Evolutionary conservation across 805 yeast genomes (phyloP).

Genomic region (Zygosaccharomyces siamensis): DNA sequence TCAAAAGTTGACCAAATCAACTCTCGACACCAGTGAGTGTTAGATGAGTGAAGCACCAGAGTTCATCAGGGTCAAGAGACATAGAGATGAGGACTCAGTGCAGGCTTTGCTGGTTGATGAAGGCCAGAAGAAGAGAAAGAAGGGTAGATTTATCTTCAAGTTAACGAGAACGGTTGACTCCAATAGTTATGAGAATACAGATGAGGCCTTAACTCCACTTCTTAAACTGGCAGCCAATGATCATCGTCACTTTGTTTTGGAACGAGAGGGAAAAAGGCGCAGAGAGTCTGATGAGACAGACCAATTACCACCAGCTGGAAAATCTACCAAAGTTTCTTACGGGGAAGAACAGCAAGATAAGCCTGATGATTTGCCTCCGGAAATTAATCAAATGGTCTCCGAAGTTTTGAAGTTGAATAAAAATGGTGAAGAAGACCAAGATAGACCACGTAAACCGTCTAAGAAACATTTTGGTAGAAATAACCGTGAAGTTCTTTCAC

Average conservation of each 20-base stretch:
- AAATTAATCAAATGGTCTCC: slow-evolving; percentile 69
- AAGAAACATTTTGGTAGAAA: slow-evolving; percentile 18
- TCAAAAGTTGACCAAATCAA: background rate
- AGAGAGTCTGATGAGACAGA: slow-evolving; percentile 19
- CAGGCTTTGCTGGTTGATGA: slow-evolving; percentile 56
- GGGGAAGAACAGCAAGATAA: slow-evolving; percentile 11
- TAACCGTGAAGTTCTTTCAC: slow-evolving; percentile 14
- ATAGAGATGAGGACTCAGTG: slow-evolving; percentile 81
- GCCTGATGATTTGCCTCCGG: slow-evolving; percentile 45
- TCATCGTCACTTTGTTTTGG: slow-evolving; percentile 29
- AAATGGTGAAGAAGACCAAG: slow-evolving; percentile 6
- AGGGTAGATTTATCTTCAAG: slow-evolving; percentile 39
- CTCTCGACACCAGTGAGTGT: background rate
- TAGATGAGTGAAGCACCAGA: slow-evolving; percentile 41
- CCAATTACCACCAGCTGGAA: slow-evolving; percentile 13
- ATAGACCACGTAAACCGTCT: slow-evolving; percentile 25
- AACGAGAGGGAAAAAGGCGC: slow-evolving; percentile 27
- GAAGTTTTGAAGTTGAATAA: slow-evolving; percentile 45
- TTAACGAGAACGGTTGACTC: slow-evolving; percentile 45
- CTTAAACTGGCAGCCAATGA: slow-evolving; percentile 24
- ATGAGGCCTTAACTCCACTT: slow-evolving; percentile 28
- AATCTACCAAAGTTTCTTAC: slow-evolving; percentile 7
- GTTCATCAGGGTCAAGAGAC: slow-evolving; percentile 77
- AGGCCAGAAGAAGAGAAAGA: slow-evolving; percentile 35
- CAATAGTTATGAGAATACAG: slow-evolving; percentile 24